Percentiles rank a stretch among this genome's conserved stretches.
Conservation (phyloP, 805 yeast species). For the Yamadazyma nakazawae region DNA sequence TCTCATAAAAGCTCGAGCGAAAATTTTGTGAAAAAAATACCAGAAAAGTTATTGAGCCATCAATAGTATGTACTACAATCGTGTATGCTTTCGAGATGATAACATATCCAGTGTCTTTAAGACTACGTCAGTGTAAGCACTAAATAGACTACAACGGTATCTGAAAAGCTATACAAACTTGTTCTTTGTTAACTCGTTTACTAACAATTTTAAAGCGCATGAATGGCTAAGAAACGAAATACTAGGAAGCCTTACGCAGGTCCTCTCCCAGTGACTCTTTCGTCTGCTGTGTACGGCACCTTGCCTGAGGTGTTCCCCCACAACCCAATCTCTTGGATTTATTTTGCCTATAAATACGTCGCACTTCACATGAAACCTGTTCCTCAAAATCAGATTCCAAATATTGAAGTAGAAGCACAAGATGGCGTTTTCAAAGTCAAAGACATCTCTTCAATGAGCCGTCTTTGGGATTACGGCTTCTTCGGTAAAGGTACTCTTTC, state of each 20-base stretch:
- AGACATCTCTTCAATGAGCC: conserved; percentile 44
- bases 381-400: conserved; percentile 22
- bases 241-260: conserved; percentile 33
- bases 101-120: conserved; percentile 21
- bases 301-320: conserved; percentile 57
- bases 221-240: conserved; percentile 15
- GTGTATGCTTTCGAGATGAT: conserved; percentile 15
- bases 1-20: background rate
- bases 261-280: conserved; percentile 57
- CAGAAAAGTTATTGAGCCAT: background rate
- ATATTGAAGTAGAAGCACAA: conserved; percentile 18
- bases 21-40: background rate
- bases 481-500: conserved; percentile 91
- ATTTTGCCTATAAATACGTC: conserved; percentile 39
- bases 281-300: conserved; percentile 33
- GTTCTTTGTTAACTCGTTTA: conserved; percentile 11
- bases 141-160: conserved; percentile 95
- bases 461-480: conserved; percentile 81
- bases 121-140: conserved; percentile 52
- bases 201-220: background rate
- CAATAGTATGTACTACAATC: conserved; percentile 1
- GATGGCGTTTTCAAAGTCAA: conserved; percentile 39
- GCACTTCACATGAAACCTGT: conserved; percentile 18
- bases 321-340: conserved; percentile 65
- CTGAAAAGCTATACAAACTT: conserved; percentile 44